Conservation (phyloP, 805 yeast genomes). For the Ogataea sp. region DNA sequence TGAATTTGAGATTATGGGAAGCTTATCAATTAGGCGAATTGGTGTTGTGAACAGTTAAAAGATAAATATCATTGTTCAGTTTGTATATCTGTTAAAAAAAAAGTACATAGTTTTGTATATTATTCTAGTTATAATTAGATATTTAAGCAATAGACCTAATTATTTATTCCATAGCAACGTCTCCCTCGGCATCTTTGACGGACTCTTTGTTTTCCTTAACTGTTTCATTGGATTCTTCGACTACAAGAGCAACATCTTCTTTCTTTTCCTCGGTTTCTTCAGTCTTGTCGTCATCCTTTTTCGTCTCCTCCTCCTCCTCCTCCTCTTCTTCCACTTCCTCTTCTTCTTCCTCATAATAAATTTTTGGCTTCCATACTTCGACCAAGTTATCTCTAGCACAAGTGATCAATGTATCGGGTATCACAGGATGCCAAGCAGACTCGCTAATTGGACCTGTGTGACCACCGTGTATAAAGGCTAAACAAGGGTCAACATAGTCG, state of each 20-base stretch:
- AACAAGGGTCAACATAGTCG: slow-evolving; percentile 65
- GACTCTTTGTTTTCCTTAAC: too few relatives aligned
- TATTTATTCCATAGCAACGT: too few relatives aligned
- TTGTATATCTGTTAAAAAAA: too few relatives aligned
- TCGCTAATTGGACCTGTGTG: slow-evolving; percentile 67
- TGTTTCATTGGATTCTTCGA: neutral
- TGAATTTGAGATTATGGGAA: slow-evolving; percentile 30
- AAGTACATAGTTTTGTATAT: too few relatives aligned
- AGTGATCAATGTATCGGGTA: slow-evolving; percentile 52
- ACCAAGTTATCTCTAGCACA: slow-evolving; percentile 70
- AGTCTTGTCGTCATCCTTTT: neutral
- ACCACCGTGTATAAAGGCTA: slow-evolving; percentile 79
- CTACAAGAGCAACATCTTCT: neutral
- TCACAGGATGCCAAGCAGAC: slow-evolving; percentile 55
- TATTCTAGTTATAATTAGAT: neutral
- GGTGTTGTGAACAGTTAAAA: too few relatives aligned
- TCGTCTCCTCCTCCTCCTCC: neutral
- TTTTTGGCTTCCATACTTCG: slow-evolving; percentile 70
- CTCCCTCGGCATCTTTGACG: too few relatives aligned
- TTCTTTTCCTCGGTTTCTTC: neutral
- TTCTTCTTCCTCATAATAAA: slow-evolving; percentile 22
- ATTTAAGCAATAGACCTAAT: too few relatives aligned
- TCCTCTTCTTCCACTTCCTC: neutral
- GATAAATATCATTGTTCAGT: too few relatives aligned
- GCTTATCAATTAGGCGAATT: slow-evolving; percentile 10